Evolutionary conservation across 2,329 filamentous ascomycete species (phyloP).

Genomic region (Aspergillus pseudoterreus): DNA sequence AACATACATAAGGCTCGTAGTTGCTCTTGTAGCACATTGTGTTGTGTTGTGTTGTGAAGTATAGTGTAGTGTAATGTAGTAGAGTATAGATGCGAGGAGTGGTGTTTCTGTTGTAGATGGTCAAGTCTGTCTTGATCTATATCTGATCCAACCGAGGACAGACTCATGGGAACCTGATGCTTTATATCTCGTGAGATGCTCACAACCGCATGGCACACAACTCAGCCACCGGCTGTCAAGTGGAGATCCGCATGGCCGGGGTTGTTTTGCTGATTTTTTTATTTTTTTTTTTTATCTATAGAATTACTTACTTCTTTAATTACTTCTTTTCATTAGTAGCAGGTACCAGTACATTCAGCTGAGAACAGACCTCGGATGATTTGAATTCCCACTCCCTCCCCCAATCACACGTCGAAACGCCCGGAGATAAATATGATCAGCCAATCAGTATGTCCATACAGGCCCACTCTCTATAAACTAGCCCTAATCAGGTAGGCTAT

Average conservation of each 20-base stretch:
- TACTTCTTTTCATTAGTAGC: background rate
- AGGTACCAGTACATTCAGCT: background rate
- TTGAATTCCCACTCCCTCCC: background rate
- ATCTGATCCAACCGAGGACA: too few species aligned
- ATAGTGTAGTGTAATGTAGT: background rate
- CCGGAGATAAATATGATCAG: too few species aligned
- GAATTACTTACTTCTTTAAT: background rate
- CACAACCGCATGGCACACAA: conserved; percentile 1
- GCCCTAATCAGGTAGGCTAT: too few species aligned
- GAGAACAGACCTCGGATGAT: background rate
- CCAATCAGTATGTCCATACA: too few species aligned
- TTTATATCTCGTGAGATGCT: conserved; percentile 12
- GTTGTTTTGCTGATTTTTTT: conserved; percentile 5
- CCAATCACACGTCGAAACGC: too few species aligned
- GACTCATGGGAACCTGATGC: conserved; percentile 10
- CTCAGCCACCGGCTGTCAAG: conserved; percentile 8
- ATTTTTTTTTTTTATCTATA: background rate
- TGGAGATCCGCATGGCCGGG: conserved; percentile 12
- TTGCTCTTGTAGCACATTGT: conserved; percentile 38
- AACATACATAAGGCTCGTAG: conserved; percentile 38
- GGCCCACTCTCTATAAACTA: too few species aligned
- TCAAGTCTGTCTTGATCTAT: too few species aligned
- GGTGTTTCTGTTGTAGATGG: background rate
- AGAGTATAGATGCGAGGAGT: background rate
- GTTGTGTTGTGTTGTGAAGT: background rate